phyloP scores from a whole-genome alignment of 345 rosid genomes.

The Corchorus capsularis region DNA sequence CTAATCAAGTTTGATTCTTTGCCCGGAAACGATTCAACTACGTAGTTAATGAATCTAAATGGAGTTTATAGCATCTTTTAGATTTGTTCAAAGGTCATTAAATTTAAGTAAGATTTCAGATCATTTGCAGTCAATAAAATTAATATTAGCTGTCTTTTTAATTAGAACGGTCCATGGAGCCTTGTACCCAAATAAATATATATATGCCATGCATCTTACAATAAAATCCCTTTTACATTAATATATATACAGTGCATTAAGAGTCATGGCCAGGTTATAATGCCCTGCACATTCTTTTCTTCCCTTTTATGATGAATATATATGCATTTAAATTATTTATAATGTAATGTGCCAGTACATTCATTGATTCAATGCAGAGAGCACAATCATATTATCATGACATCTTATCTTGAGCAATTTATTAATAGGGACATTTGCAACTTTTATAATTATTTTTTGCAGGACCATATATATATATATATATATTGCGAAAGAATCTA shows the following conservation, averaged over 20 bases:
- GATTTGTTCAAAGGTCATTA: too few species aligned
- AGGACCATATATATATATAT: neutral
- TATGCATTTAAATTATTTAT: neutral
- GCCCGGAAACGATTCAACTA: too few species aligned
- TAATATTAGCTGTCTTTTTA: too few species aligned
- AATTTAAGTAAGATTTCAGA: too few species aligned
- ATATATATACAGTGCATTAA: neutral
- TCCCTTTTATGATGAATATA: neutral
- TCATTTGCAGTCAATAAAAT: too few species aligned
- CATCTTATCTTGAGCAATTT: constrained; percentile 14
- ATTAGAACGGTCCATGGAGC: too few species aligned
- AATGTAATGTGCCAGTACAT: neutral
- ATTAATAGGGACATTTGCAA: constrained; percentile 3
- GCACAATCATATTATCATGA: neutral
- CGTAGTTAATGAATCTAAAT: too few species aligned
- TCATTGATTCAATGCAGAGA: constrained; percentile 19
- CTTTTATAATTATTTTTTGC: neutral
- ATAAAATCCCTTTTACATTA: too few species aligned
- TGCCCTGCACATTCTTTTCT: neutral
- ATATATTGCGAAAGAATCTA: constrained; percentile 22
- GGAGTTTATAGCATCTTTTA: too few species aligned
- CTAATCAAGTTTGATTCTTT: too few species aligned
- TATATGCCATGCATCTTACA: too few species aligned
- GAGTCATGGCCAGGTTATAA: neutral
- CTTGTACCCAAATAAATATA: too few species aligned